Evolutionary conservation across 257 asterid species (phyloP).

Genomic region (Paulownia fortunei): DNA sequence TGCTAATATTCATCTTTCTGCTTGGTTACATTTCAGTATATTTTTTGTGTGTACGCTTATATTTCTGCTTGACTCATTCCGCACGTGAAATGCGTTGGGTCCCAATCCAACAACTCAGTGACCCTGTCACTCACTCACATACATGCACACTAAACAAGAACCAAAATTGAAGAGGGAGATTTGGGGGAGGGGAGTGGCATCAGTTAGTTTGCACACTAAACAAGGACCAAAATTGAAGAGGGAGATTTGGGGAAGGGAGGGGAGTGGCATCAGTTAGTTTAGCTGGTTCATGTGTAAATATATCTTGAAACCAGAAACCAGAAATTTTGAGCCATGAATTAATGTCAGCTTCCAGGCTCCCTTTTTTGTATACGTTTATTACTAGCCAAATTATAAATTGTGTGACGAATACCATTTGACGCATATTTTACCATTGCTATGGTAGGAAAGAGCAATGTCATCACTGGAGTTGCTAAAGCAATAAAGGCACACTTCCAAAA

Average conservation of each 20-base stretch:
- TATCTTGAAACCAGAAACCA: background rate
- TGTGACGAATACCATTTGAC: background rate
- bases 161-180: too few relatives aligned
- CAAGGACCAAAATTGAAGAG: background rate
- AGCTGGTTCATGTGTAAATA: background rate
- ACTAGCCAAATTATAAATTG: background rate
- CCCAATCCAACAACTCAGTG: background rate
- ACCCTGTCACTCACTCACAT: background rate
- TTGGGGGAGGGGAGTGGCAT: too few relatives aligned
- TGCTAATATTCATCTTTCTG: background rate
- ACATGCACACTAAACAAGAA: background rate
- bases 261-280: background rate
- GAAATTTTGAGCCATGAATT: background rate
- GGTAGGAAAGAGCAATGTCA: constrained; percentile 79
- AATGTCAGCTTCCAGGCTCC: background rate
- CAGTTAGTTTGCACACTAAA: too few relatives aligned
- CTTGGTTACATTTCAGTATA: background rate
- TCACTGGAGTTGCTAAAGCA: constrained; percentile 72
- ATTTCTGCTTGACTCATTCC: background rate
- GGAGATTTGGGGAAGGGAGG: background rate
- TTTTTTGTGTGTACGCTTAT: background rate
- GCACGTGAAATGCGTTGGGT: background rate
- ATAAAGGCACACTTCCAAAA: constrained; percentile 72
- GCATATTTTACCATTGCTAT: constrained; percentile 10
- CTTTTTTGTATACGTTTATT: background rate